Percentiles rank a stretch among this genome's conserved stretches.
Conservation (phyloP, 441 rosid genomes). For the Caryocar brasiliense region DNA sequence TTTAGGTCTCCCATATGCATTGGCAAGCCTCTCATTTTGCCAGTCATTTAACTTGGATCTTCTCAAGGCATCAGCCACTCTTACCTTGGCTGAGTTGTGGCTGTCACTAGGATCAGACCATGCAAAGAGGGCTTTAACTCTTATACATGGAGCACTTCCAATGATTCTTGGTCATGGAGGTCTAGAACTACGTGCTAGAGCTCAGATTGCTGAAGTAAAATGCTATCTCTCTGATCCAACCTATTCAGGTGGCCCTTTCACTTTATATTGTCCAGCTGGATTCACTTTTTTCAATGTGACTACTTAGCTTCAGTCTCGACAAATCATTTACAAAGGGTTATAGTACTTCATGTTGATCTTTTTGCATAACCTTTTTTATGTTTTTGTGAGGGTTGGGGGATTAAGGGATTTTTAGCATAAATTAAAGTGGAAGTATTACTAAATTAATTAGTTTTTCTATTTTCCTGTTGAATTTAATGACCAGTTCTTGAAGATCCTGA, state of each 20-base stretch:
- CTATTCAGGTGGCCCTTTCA: conserved; percentile 49
- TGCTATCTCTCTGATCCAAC: conserved; percentile 75
- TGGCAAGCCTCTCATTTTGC: conserved; percentile 92
- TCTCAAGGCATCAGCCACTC: conserved; percentile 87
- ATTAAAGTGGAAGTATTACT: neutral
- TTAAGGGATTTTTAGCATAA: neutral
- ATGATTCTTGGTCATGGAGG: conserved; percentile 96
- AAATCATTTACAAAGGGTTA: no score
- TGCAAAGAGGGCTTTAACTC: conserved; percentile 68
- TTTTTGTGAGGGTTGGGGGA: no score
- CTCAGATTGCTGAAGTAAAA: conserved; percentile 78
- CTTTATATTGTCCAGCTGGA: neutral
- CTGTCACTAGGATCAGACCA: conserved; percentile 74
- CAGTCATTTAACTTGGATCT: conserved; percentile 95
- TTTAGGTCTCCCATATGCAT: conserved; percentile 82
- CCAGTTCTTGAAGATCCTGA: conserved; percentile 55
- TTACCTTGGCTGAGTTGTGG: conserved; percentile 91
- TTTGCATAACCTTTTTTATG: no score
- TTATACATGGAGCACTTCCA: conserved; percentile 68
- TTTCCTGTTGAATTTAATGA: conserved; percentile 5
- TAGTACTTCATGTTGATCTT: no score
- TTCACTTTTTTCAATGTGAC: neutral
- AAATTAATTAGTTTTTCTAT: neutral
- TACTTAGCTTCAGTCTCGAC: no score
- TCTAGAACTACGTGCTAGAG: conserved; percentile 84